Evolutionary conservation across 768 basidiomycete genomes (phyloP), one percentile per base, ranked within the genome.

Genomic region (Phanerochaete sordida): DNA sequence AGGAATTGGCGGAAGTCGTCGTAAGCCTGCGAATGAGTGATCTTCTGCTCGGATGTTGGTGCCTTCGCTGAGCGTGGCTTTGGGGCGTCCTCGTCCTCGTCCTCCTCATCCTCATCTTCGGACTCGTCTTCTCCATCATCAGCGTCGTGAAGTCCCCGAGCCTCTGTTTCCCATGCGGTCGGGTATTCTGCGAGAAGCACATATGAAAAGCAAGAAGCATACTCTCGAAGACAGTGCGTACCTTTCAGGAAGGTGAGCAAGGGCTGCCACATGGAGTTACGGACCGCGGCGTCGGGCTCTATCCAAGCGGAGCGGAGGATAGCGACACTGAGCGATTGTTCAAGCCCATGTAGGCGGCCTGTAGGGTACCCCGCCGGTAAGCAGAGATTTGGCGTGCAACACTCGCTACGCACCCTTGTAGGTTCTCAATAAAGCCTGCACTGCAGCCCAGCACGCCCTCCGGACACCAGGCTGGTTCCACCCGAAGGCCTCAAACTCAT

Each of bases 1-100:
- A 98, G 81, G 75, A 95, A 97, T 37, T 79, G 81, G 23, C 94
- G 75, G 72, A 98, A 95, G 51, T 89, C 86, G 15, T 67, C 71
- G 67, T 90, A 96, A 2, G 85, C 83, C 24, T 68, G 66, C 11
- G 80, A 83, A 27, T 67, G 35, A 61, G 59, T 28, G 33, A 28
- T 39, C 57, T 59, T 64, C 11, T 57, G 52, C 9, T 53, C 53
- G 8, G 53, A 15, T 0, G 56, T n/a, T 9, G 45, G 52, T 3
- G 59, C 8, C 7, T 48, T 49, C 2, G 47, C n/a, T 26, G 54
- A 45, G 43, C 28, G 23, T 21, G 27, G 8, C 23, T 39, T 46
- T 7, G 15, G 27, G n/a, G 44, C 24, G 19, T 62, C 26, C 15
- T 16, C 52, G 2, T 61, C 63, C 21, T 46, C 68, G 6, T 75